Conservation (phyloP, 31 red algal species). For the Porphyra umbilicalis region DNA sequence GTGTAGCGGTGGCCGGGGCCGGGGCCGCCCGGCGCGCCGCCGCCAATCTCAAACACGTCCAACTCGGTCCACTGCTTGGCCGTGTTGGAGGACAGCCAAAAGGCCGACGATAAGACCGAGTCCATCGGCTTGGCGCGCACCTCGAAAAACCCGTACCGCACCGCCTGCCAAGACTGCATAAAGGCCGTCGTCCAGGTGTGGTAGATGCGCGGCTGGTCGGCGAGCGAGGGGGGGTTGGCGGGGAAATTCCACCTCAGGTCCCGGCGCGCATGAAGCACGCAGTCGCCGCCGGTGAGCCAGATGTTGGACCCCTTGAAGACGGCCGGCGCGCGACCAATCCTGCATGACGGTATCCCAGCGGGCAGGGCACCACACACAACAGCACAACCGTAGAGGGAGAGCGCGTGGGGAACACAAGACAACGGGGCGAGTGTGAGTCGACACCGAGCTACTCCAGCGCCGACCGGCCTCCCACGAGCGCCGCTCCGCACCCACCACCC, state of each 20-base stretch:
- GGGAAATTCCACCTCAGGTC: background rate
- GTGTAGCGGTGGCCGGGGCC: conserved; percentile 20
- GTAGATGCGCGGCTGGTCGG: background rate
- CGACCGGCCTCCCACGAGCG: too few relatives aligned
- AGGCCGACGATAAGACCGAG: conserved; percentile 41
- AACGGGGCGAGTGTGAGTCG: too few relatives aligned
- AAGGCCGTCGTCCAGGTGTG: background rate
- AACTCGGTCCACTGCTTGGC: conserved; percentile 33
- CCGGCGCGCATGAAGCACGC: background rate
- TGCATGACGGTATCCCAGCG: too few relatives aligned
- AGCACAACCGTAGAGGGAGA: too few relatives aligned
- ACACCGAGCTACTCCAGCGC: too few relatives aligned
- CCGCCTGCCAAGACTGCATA: background rate
- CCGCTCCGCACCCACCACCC: too few relatives aligned
- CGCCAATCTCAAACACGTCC: conserved; percentile 47
- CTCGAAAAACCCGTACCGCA: background rate
- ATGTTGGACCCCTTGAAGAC: background rate
- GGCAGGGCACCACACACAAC: too few relatives aligned
- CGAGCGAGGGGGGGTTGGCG: background rate
- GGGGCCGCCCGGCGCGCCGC: conserved; percentile 6
- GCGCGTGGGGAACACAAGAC: too few relatives aligned
- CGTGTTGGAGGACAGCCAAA: conserved; percentile 37
- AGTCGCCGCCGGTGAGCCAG: background rate
- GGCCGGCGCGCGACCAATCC: background rate
- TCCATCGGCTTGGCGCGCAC: conserved; percentile 10